phyloP scores from a whole-genome alignment of 257 asterid genomes.

The Solanum virginianum region DNA sequence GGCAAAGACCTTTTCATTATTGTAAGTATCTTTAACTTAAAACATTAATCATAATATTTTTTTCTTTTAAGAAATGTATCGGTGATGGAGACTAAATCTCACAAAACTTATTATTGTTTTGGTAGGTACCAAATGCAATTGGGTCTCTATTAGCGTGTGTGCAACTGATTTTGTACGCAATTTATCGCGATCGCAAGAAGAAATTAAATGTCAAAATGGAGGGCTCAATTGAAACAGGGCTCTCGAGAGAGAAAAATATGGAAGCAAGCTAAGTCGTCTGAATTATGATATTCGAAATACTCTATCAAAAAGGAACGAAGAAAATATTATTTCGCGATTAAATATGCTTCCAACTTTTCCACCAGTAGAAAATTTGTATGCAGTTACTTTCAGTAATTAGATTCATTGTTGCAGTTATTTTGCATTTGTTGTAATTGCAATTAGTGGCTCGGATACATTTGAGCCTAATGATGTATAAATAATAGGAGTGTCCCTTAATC shows the following conservation, averaged over 20 bases:
- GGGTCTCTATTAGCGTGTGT: constrained; percentile 53
- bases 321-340: background rate
- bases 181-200: constrained; percentile 38
- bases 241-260: background rate
- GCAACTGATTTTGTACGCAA: constrained; percentile 48
- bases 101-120: background rate
- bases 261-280: background rate
- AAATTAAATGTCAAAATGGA: constrained; percentile 9
- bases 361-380: background rate
- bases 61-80: background rate
- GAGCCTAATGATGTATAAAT: background rate
- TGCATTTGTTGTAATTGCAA: background rate
- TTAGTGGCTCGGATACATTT: background rate
- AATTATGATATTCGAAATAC: too few relatives aligned
- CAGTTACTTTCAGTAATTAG: background rate
- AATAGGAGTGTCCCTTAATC: background rate
- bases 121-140: constrained; percentile 65
- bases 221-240: constrained; percentile 27
- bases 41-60: background rate
- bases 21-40: constrained; percentile 22
- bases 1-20: constrained; percentile 53
- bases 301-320: too few relatives aligned
- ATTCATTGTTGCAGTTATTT: background rate
- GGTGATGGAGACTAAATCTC: background rate
- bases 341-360: background rate